Evolutionary conservation across 805 yeast species (phyloP), one percentile per base, ranked within the genome.

Genomic region (Metschnikowia shivogae): DNA sequence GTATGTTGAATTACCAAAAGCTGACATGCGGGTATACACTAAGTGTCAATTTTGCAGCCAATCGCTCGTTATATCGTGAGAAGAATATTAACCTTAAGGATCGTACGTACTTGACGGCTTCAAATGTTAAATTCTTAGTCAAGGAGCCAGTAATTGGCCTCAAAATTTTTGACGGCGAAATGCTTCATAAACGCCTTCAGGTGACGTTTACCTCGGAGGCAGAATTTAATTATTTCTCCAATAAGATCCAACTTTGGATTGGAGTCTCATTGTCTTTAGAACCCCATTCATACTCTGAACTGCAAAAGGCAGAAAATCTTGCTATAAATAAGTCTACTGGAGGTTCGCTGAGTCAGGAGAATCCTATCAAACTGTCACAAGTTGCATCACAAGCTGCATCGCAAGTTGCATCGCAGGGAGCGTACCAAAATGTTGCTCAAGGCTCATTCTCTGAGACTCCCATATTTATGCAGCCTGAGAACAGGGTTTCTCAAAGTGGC

Each of bases 61-160:
- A 11, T 20, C 22, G 28, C 22, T 11, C 22, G 35, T 19, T 9
- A 6, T 13, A 2, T 20, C 35, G 26, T 6, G 8, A 22, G 8
- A 7, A 22, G 6, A 12, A 5, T 27, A 42, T 50, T 52, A 48
- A 50, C 42, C 8, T 6, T 19, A 31, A 54, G 58, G 58, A 54
- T 32, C 29, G 39, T 2, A 53, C 52, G 3, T 39, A 43, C 40
- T 44, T 54, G 32, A 45, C 47, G 8, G 34, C 43, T 1, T n/a
- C 43, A 4, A 54, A 48, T 29, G 58, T 53, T 22, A 42, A 48
- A 29, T 54, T 54, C 32, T 42, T 54, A 24, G 37, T 46, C 17
- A 53, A 53, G 26, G 51, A 47, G 32, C 55, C 56, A 10, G 54
- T 49, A 6, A 49, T 54, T 26, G 58, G 58, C 1, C 42, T 54